Evolutionary conservation across 2,329 filamentous ascomycete species (phyloP).

Genomic region (Fusarium abutilonis): DNA sequence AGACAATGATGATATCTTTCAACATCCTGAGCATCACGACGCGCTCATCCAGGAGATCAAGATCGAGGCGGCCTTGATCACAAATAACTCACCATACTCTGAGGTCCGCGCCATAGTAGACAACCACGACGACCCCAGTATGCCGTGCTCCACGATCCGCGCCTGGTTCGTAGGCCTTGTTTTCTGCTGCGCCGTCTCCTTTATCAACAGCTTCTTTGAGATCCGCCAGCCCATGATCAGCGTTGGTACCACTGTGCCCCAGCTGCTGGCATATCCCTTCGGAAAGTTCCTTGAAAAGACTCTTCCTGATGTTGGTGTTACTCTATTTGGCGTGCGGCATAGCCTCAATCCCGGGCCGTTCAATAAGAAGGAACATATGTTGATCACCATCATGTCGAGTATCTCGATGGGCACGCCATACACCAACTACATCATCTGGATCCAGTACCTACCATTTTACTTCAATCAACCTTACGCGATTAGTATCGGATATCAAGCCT

Average conservation of each 20-base stretch:
- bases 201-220: constrained; percentile 67
- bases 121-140: constrained; percentile 60
- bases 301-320: constrained; percentile 62
- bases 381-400: constrained; percentile 70
- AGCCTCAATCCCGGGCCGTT: constrained; percentile 66
- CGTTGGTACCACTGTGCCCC: constrained; percentile 64
- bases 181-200: constrained; percentile 59
- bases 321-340: constrained; percentile 57
- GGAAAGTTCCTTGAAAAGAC: constrained; percentile 61
- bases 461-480: constrained; percentile 62
- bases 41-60: constrained; percentile 61
- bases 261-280: constrained; percentile 65
- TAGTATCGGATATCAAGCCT: constrained; percentile 60
- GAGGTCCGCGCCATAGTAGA: constrained; percentile 65
- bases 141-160: constrained; percentile 65
- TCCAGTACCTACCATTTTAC: constrained; percentile 58
- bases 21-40: constrained; percentile 52
- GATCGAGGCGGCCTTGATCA: constrained; percentile 61
- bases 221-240: constrained; percentile 64
- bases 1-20: constrained; percentile 47
- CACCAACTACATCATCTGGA: constrained; percentile 61
- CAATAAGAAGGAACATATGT: constrained; percentile 68
- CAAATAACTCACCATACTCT: constrained; percentile 64
- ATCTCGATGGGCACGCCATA: constrained; percentile 61
- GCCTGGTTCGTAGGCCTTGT: constrained; percentile 63